Evolutionary conservation across 805 yeast species (phyloP), one percentile per base, ranked within the genome.

Genomic region (Scheffersomyces coipomensis): DNA sequence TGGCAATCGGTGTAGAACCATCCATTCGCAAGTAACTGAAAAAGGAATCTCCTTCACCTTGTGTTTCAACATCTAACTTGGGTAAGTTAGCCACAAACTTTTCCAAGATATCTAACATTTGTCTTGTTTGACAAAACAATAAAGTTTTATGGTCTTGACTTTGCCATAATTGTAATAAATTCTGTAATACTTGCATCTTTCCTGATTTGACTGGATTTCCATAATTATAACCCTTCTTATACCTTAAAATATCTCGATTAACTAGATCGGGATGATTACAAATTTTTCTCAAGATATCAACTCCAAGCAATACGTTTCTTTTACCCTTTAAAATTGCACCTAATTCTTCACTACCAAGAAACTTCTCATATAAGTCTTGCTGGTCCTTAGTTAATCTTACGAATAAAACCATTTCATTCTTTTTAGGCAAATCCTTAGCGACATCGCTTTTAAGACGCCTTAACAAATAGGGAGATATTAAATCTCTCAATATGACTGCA

Each of bases 251-350:
- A 11, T 75, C 76, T 10, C 76, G 55, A 34, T 73, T 69, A 3
- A 82, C 80, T 40, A 93, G 66, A 59, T 93, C 97, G 0, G 99
- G 99, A 68, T 93, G 98, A 58, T 93, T 93, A 60, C 99, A 93
- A 2, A 93, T 88, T 57, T 93, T 93, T 43, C 98, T 73, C 39
- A 93, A 59, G 18, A 88, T 77, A 60, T 91, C 97, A 25, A 93
- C 91, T 1, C 98, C 98, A 72, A 75, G 86, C 30, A 93, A 67
- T 3, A 89, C 88, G 51, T 89, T 88, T 38, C 95, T 64, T 51
- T 76, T 82, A 1, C 97, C 96, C 16, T 75, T 75, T 36, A 82
- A 62, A 24, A 88, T 87, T 27, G 88, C 80, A 16, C 66, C 65
- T 49, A 89, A 60, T 43, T 91, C 98, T 29, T 79, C 85, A 10